phyloP scores from a whole-genome alignment of 768 basidiomycete genomes.

The Dioszegia hungarica region DNA sequence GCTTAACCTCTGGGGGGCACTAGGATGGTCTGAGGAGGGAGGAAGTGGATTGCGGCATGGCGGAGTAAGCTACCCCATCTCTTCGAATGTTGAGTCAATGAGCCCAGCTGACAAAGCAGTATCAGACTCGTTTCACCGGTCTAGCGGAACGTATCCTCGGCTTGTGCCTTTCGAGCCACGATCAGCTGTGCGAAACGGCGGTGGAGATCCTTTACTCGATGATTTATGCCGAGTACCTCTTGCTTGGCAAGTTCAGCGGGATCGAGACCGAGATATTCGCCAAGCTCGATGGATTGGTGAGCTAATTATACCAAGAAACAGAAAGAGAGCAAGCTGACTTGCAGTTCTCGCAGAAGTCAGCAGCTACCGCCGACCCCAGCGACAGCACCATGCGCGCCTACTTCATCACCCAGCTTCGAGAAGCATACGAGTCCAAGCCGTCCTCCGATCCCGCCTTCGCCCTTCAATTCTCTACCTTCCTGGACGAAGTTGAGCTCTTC shows the following conservation, averaged over 20 bases:
- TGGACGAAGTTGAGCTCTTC: constrained; percentile 88
- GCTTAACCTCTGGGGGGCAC: constrained; percentile 73
- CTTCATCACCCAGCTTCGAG: constrained; percentile 83
- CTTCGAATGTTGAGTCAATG: neutral
- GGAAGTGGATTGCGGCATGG: constrained; percentile 53
- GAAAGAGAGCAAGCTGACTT: constrained; percentile 39
- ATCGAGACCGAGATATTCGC: constrained; percentile 92
- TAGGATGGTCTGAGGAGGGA: constrained; percentile 61
- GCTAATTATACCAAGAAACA: constrained; percentile 38
- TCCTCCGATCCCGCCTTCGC: constrained; percentile 74
- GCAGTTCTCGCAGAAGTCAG: constrained; percentile 18
- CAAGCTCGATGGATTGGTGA: constrained; percentile 83
- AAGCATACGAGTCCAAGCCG: constrained; percentile 72
- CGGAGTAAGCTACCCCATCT: constrained; percentile 56
- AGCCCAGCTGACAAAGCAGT: constrained; percentile 48
- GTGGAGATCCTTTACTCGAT: constrained; percentile 91
- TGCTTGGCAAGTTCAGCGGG: constrained; percentile 73
- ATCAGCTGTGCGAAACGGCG: constrained; percentile 80
- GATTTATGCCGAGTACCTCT: constrained; percentile 80
- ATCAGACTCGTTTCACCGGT: constrained; percentile 73
- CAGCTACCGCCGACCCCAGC: constrained; percentile 55
- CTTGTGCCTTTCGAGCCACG: constrained; percentile 90
- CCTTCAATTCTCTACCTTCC: constrained; percentile 70
- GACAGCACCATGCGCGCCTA: constrained; percentile 70
- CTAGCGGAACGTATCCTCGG: constrained; percentile 86